Evolutionary conservation across 805 yeast genomes (phyloP).

Genomic region (Zygosaccharomyces rouxii): DNA sequence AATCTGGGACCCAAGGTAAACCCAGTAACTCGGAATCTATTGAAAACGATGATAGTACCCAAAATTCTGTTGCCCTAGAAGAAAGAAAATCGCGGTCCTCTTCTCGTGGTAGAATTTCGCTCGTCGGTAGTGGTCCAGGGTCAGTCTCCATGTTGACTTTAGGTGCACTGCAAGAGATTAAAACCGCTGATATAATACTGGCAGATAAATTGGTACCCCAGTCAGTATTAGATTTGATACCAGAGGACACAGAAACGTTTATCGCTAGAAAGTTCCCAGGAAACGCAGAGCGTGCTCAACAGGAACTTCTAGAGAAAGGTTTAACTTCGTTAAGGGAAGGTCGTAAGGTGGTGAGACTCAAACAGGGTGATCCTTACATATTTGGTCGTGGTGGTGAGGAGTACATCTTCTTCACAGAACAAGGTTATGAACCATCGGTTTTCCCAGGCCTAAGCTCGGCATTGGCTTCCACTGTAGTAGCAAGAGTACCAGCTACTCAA

Average conservation of each 20-base stretch:
- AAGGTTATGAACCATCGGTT: constrained; percentile 70
- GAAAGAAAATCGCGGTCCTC: background rate
- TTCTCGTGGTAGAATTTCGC: constrained; percentile 54
- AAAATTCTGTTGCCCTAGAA: constrained; percentile 1
- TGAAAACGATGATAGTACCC: background rate
- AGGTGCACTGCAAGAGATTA: constrained; percentile 78
- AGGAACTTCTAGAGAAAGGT: constrained; percentile 73
- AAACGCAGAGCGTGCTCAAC: constrained; percentile 90
- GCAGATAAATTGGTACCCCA: constrained; percentile 94
- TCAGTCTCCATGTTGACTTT: constrained; percentile 73
- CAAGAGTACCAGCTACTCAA: constrained; percentile 87
- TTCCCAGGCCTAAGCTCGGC: constrained; percentile 90
- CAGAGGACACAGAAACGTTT: constrained; percentile 64
- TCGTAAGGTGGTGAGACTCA: constrained; percentile 75
- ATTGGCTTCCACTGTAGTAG: constrained; percentile 75
- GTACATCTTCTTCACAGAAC: constrained; percentile 56
- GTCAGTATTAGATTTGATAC: constrained; percentile 78
- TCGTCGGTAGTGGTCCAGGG: constrained; percentile 97
- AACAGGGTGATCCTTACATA: constrained; percentile 96
- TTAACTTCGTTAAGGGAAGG: constrained; percentile 61
- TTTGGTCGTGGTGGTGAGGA: constrained; percentile 98
- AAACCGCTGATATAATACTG: constrained; percentile 74
- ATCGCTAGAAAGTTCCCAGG: constrained; percentile 96
- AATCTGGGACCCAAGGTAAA: background rate
- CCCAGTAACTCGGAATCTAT: background rate